A percentile compares a stretch with the other conserved stretches of the same genome.
These are phyloP conservation scores for Leccinum subgranulosum DNA, from an alignment of 768 basidiomycete genomes.

Conservation along the genomic window DNA sequence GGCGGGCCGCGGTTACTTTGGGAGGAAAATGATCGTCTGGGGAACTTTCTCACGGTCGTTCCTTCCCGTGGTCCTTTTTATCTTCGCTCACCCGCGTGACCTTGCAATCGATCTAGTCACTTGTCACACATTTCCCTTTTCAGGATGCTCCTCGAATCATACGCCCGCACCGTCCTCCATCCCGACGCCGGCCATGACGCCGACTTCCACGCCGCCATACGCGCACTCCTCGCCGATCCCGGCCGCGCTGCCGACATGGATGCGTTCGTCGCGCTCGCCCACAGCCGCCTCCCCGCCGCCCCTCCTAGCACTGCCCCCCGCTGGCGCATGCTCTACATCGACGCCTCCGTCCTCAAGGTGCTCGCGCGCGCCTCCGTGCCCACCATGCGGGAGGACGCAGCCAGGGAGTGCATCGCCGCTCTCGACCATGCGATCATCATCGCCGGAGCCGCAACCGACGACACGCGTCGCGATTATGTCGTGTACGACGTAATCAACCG, in stretches of 20 bases:
- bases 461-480: constrained; percentile 47
- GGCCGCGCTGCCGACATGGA: constrained; percentile 20
- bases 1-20: constrained; percentile 43
- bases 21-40: constrained; percentile 43
- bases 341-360: constrained; percentile 60
- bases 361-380: constrained; percentile 34
- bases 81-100: constrained; percentile 46
- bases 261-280: constrained; percentile 43
- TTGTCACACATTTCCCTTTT: constrained; percentile 23
- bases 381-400: constrained; percentile 18
- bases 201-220: constrained; percentile 11
- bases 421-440: constrained; percentile 65
- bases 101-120: constrained; percentile 38
- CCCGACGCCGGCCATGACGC: neutral
- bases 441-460: constrained; percentile 46
- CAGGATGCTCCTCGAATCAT: constrained; percentile 2
- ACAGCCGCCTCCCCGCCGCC: constrained; percentile 47
- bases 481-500: constrained; percentile 58
- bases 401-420: constrained; percentile 44
- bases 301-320: constrained; percentile 30
- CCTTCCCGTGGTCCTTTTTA: constrained; percentile 58
- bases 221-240: neutral
- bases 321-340: constrained; percentile 77
- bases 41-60: constrained; percentile 49
- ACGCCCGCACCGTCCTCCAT: constrained; percentile 15